A percentile compares a stretch with the other conserved stretches of the same genome.
Evolutionary conservation across 306 rosid genomes (phyloP).

Genomic region (Calophaca sinica): DNA sequence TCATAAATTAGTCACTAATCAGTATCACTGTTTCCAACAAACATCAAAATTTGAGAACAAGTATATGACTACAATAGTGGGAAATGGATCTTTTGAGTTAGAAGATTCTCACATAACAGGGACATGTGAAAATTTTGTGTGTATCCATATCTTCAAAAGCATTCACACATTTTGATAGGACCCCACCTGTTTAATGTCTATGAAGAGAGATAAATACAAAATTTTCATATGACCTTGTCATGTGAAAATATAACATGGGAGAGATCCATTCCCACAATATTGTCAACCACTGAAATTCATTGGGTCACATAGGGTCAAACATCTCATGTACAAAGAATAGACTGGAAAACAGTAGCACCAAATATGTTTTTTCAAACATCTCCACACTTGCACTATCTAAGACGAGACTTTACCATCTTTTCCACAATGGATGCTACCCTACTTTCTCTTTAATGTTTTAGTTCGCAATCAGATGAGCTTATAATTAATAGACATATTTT

Average conservation of each 20-base stretch:
- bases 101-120: constrained; percentile 7
- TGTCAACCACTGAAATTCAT: constrained; percentile 32
- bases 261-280: constrained; percentile 15
- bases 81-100: background rate
- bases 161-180: background rate
- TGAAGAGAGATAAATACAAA: background rate
- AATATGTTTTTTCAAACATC: constrained; percentile 31
- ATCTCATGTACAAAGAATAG: constrained; percentile 9
- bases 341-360: background rate
- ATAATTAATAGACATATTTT: constrained; percentile 18
- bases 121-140: background rate
- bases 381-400: background rate
- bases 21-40: constrained; percentile 6
- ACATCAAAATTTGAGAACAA: background rate
- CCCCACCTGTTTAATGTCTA: constrained; percentile 6
- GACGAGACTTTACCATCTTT: background rate
- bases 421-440: background rate
- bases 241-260: background rate
- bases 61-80: constrained; percentile 1
- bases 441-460: constrained; percentile 17
- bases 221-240: background rate
- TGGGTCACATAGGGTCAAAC: constrained; percentile 21
- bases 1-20: constrained; percentile 17
- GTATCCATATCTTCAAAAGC: background rate
- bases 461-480: background rate